A percentile compares a stretch with the other conserved stretches of the same genome.
phyloP scores from a whole-genome alignment of 257 asterid species.

The Echium plantagineum region DNA sequence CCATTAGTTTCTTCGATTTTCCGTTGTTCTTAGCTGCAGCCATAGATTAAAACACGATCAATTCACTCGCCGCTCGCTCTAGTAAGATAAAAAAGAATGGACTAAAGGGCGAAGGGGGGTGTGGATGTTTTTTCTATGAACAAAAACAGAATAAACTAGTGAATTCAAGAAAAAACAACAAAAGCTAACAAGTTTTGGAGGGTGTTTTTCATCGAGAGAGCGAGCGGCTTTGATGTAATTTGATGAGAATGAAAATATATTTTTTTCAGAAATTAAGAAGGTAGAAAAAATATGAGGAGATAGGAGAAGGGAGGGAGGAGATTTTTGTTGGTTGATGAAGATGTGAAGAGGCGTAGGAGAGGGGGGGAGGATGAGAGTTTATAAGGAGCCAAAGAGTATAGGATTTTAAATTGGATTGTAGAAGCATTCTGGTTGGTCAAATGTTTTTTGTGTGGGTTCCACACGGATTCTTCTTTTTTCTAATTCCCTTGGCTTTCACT shows the following conservation, averaged over 20 bases:
- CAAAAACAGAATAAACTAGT: constrained; percentile 4
- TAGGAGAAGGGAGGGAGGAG: constrained; percentile 3
- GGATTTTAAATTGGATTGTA: constrained; percentile 25
- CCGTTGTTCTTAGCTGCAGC: constrained; percentile 29
- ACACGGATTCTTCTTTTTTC: constrained; percentile 31
- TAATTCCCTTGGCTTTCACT: constrained; percentile 41
- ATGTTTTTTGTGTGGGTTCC: constrained; percentile 37
- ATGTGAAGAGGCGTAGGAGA: constrained; percentile 4
- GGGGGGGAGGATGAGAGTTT: constrained; percentile 16
- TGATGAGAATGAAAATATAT: constrained; percentile 3
- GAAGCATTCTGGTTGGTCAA: constrained; percentile 32
- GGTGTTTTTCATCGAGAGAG: constrained; percentile 23
- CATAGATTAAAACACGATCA: constrained; percentile 17
- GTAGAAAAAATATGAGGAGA: neutral
- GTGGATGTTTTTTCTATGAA: neutral
- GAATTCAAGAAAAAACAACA: neutral
- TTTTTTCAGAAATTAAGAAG: neutral
- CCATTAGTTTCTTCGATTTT: constrained; percentile 30
- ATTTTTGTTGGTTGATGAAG: neutral
- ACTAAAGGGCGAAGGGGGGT: neutral
- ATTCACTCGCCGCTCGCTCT: constrained; percentile 48
- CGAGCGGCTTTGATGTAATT: constrained; percentile 43
- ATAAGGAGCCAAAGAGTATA: constrained; percentile 22
- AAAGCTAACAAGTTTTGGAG: neutral
- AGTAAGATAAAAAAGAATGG: constrained; percentile 2